Percentiles rank a stretch among this genome's conserved stretches.
Evolutionary conservation across 75 land plant species (phyloP).

Genomic region (Azolla pinnata): DNA sequence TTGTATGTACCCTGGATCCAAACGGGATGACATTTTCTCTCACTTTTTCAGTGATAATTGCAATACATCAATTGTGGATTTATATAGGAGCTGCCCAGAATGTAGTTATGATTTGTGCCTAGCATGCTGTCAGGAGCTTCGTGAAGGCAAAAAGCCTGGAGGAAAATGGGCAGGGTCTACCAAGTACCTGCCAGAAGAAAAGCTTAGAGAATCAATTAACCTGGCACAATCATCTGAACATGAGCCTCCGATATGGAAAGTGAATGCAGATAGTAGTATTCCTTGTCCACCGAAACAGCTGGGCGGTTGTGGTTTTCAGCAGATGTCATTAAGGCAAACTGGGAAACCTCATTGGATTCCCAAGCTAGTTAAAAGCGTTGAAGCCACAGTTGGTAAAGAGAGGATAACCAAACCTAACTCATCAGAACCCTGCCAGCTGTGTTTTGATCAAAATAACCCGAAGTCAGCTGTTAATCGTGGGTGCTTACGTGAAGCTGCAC

Average conservation of each 20-base stretch:
- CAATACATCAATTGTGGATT: slow-evolving; percentile 73
- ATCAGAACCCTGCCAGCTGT: background rate
- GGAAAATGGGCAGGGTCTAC: slow-evolving; percentile 17
- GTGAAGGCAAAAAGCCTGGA: slow-evolving; percentile 44
- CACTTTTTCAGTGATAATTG: slow-evolving; percentile 57
- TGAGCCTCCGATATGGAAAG: slow-evolving; percentile 32
- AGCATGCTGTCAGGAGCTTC: slow-evolving; percentile 68
- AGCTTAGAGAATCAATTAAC: no score
- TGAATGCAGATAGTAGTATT: slow-evolving; percentile 33
- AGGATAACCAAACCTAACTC: background rate
- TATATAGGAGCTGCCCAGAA: slow-evolving; percentile 64
- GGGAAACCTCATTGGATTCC: slow-evolving; percentile 20
- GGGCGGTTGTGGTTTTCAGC: slow-evolving; percentile 55
- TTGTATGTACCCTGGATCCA: background rate
- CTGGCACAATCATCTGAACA: background rate
- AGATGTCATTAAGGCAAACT: slow-evolving; percentile 34
- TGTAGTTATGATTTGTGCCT: slow-evolving; percentile 83
- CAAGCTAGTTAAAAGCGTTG: slow-evolving; percentile 15
- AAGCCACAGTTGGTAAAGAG: background rate
- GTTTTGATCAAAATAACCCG: background rate
- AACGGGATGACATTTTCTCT: background rate
- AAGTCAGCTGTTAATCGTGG: no score
- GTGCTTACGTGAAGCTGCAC: slow-evolving; percentile 28
- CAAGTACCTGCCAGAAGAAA: slow-evolving; percentile 2
- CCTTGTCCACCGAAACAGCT: slow-evolving; percentile 45